These are phyloP conservation scores for Naganishia vishniacii DNA, from an alignment of 768 basidiomycete species.

Conservation along the genomic window DNA sequence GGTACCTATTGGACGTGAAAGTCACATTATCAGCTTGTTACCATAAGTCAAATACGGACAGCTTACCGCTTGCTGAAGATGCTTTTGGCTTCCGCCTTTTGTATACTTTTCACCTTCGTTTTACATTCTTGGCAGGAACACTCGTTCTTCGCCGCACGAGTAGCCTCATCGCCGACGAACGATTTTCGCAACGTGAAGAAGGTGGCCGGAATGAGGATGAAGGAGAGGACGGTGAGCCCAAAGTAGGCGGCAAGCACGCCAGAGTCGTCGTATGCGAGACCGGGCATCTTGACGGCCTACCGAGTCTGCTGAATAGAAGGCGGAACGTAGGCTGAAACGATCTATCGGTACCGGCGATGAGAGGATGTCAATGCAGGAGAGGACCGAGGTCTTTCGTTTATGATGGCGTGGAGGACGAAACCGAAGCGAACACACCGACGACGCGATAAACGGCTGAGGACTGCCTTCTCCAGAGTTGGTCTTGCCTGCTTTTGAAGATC, in stretches of 20 bases:
- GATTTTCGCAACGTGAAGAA: constrained; percentile 47
- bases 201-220: constrained; percentile 75
- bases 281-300: constrained; percentile 30
- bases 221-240: constrained; percentile 76
- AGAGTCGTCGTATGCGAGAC: constrained; percentile 50
- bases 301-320: neutral
- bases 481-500: too few species aligned
- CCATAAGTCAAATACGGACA: neutral
- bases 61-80: constrained; percentile 16
- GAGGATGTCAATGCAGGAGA: too few species aligned
- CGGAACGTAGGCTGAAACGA: too few species aligned
- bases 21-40: neutral
- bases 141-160: constrained; percentile 24
- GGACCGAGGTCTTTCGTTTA: too few species aligned
- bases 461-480: neutral
- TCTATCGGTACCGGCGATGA: too few species aligned
- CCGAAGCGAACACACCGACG: too few species aligned
- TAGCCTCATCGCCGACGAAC: constrained; percentile 24
- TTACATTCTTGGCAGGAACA: constrained; percentile 24
- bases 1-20: constrained; percentile 35
- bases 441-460: too few species aligned
- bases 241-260: constrained; percentile 60
- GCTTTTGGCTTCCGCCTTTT: constrained; percentile 15
- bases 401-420: neutral
- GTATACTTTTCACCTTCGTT: constrained; percentile 18